Percentiles rank a stretch among this genome's conserved stretches.
Evolutionary conservation across 2,329 filamentous ascomycete species (phyloP).

Genomic region (Harringtonia aguacate): DNA sequence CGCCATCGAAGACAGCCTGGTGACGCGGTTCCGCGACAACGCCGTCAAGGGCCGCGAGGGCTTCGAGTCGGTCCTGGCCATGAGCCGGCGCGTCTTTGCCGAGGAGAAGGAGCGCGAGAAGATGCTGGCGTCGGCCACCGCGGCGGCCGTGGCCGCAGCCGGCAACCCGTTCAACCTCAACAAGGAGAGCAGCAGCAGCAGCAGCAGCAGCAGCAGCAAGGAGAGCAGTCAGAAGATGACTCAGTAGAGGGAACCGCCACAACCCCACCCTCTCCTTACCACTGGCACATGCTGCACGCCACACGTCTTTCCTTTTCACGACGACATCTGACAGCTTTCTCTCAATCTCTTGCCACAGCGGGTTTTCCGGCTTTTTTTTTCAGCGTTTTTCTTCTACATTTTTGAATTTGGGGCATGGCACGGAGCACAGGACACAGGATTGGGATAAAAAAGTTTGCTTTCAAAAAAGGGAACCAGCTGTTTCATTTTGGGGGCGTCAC

Average conservation of each 20-base stretch:
- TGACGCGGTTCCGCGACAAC: conserved; percentile 85
- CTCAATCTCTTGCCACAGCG: background rate
- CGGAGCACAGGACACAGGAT: background rate
- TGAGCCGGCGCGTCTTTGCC: conserved; percentile 83
- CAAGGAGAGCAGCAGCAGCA: background rate
- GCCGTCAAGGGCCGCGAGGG: conserved; percentile 83
- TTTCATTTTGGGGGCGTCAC: too few relatives aligned
- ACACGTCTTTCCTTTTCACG: background rate
- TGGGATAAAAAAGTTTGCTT: too few relatives aligned
- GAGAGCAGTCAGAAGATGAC: background rate
- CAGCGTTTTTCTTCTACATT: background rate
- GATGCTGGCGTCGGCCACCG: conserved; percentile 10
- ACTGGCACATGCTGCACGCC: too few relatives aligned
- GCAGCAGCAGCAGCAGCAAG: background rate
- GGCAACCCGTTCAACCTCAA: conserved; percentile 10
- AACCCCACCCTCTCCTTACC: too few relatives aligned
- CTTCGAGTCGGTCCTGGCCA: conserved; percentile 88
- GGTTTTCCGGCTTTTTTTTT: background rate
- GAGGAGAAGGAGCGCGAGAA: conserved; percentile 66
- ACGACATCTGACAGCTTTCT: background rate
- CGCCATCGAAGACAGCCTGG: conserved; percentile 81
- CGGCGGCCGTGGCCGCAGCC: conserved; percentile 10
- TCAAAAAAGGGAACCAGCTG: background rate
- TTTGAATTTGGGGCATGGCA: background rate
- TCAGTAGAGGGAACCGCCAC: background rate